Conservation (phyloP, 2,329 filamentous ascomycete species). For the Keithomyces neogunnii region DNA sequence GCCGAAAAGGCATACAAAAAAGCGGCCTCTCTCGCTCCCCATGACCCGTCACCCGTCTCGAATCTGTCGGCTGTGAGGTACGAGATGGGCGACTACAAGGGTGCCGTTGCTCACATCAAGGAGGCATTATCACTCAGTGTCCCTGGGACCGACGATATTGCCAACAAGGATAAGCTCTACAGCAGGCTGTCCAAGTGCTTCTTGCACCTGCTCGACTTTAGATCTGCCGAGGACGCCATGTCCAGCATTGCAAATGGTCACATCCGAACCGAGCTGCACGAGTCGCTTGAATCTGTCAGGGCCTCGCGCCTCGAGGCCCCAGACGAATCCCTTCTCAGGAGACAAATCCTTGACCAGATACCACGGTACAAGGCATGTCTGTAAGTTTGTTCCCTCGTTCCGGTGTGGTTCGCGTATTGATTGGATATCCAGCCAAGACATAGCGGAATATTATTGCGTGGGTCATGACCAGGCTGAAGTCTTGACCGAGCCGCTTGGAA, state of each 20-base stretch:
- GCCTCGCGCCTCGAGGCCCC: not conserved
- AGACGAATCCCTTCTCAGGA: not conserved
- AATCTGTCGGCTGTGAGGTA: conserved; percentile 5
- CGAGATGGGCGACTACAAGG: conserved; percentile 3
- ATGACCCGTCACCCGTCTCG: conserved; percentile 3
- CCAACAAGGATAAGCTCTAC: not conserved
- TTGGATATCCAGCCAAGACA: not conserved
- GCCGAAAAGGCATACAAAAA: conserved; percentile 5
- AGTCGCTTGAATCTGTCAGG: not conserved
- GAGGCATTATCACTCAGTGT: not conserved
- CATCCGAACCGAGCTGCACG: not conserved
- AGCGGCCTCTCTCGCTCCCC: conserved; percentile 1
- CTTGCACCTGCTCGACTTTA: not conserved
- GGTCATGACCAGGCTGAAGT: not conserved
- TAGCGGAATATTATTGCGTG: not conserved
- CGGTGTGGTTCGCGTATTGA: not conserved
- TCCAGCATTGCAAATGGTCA: not conserved
- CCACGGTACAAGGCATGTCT: not conserved
- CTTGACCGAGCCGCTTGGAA: not conserved
- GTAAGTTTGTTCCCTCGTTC: not conserved
- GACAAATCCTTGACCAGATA: not conserved
- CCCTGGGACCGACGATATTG: not conserved
- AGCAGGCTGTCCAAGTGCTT: not conserved
- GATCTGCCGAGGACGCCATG: not conserved
- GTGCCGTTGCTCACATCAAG: conserved; percentile 3